Evolutionary conservation across 345 rosid species (phyloP).

Genomic region (Stellera chamaejasme): DNA sequence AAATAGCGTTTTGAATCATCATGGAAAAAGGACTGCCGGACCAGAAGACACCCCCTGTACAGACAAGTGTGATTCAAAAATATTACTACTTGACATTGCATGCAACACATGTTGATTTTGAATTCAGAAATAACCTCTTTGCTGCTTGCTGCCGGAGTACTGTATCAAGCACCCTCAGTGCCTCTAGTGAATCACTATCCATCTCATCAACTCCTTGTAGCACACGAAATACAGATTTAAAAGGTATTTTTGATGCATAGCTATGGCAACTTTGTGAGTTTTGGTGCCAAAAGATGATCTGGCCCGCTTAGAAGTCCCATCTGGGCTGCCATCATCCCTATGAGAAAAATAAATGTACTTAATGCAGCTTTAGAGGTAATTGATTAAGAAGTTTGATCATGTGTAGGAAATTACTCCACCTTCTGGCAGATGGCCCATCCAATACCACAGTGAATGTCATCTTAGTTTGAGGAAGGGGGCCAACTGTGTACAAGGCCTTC

Average conservation of each 20-base stretch:
- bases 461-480: slow-evolving; percentile 62
- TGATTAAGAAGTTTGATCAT: neutral
- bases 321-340: slow-evolving; percentile 26
- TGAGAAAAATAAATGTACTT: slow-evolving; percentile 1
- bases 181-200: slow-evolving; percentile 47
- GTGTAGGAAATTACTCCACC: slow-evolving; percentile 19
- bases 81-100: neutral
- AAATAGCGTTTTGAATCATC: slow-evolving; percentile 32
- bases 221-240: slow-evolving; percentile 39
- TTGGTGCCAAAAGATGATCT: slow-evolving; percentile 47
- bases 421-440: slow-evolving; percentile 52
- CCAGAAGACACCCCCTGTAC: slow-evolving; percentile 77
- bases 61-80: slow-evolving; percentile 10
- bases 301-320: slow-evolving; percentile 38
- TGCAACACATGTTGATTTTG: slow-evolving; percentile 3
- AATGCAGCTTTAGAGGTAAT: neutral
- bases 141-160: slow-evolving; percentile 82
- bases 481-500: slow-evolving; percentile 60
- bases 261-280: slow-evolving; percentile 45
- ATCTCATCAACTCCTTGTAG: slow-evolving; percentile 35
- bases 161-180: slow-evolving; percentile 74
- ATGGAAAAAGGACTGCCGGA: slow-evolving; percentile 77
- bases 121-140: slow-evolving; percentile 32
- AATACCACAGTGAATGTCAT: slow-evolving; percentile 52
- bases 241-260: slow-evolving; percentile 52